Evolutionary conservation across 305 asterid species (phyloP), one percentile per base, ranked within the genome.

Genomic region (Rubia tinctorum): DNA sequence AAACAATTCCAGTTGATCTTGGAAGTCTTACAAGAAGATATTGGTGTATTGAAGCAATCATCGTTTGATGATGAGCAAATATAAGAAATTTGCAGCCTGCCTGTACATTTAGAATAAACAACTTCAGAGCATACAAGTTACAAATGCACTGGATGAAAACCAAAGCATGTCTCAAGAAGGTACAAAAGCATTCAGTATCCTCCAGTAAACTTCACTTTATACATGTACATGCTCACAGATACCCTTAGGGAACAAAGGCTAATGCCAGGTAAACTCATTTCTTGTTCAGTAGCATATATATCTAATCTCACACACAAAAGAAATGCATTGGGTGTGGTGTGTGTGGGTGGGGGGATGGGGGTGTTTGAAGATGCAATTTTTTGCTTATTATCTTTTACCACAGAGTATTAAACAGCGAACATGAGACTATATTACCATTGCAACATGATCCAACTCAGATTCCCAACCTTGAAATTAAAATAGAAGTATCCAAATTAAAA

Each of bases 1-100:
- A 44, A 53, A 37, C 6, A 55, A 18, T 43, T 12, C 67, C 71
- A 66, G 25, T n/a, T 62, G 39, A 64, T 79, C 72, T 6, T 10
- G 64, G 69, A 73, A 77, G 78, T 69, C 95, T 85, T 90, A 94
- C 99, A 82, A 84, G 88, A 74, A 95, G 90, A 84, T 84, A 88
- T 65, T 89, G 80, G 86, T 95, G 97, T 84, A 95, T 86, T 64
- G 97, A 76, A 15, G 84, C 87, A 59, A 95, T 86, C 99, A 95
- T 90, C 44, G 95, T 89, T 65, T 83, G 96, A 84, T 95, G 98
- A 83, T 95, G 94, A 0, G 99, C 98, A 83, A 95, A 95, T 84
- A 95, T 85, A 66, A 95, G 84, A 83, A 95, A 95, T 80, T 95
- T 92, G 88, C 99, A 95, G 78, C 92, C 92, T 67, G 93, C 99